Conservation (phyloP, 1,284 basidiomycete genomes). For the Naganishia sp. region DNA sequence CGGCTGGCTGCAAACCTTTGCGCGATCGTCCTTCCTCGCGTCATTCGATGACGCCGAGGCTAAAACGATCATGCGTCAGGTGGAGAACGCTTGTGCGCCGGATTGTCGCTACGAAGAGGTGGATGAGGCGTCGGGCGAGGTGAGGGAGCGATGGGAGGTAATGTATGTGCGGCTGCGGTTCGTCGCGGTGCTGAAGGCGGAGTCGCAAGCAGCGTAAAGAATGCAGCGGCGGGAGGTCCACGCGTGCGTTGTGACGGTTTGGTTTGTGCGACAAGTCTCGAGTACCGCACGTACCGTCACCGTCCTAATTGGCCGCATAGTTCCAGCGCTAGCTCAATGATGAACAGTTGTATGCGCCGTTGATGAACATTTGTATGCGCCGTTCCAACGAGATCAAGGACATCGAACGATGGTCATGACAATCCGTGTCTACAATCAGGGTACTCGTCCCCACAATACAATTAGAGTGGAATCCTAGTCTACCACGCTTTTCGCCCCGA, state of each 20-base stretch:
- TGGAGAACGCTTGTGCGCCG: slow-evolving; percentile 38
- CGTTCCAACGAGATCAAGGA: too few relatives aligned
- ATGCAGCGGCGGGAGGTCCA: too few relatives aligned
- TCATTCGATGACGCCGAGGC: slow-evolving; percentile 61
- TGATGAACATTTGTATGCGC: too few relatives aligned
- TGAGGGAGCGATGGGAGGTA: slow-evolving; percentile 64
- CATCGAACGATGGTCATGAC: too few relatives aligned
- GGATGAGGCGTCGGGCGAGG: slow-evolving; percentile 50
- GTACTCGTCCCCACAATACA: slow-evolving; percentile 27
- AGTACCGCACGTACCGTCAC: too few relatives aligned
- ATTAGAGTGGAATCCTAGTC: not conserved
- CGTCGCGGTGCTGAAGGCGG: slow-evolving; percentile 39
- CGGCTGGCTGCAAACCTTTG: slow-evolving; percentile 73
- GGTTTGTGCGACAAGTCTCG: too few relatives aligned
- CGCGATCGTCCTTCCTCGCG: slow-evolving; percentile 61
- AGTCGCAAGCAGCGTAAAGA: not conserved
- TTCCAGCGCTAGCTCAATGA: too few relatives aligned
- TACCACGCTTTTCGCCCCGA: not conserved
- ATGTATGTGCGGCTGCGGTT: slow-evolving; percentile 73
- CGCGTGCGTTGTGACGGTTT: not conserved
- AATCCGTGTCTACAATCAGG: not conserved
- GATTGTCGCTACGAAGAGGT: slow-evolving; percentile 19
- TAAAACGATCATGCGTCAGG: slow-evolving; percentile 47
- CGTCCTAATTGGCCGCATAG: too few relatives aligned
- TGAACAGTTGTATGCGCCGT: too few relatives aligned